Percentiles rank a stretch among this genome's conserved stretches.
Evolutionary conservation across 2,329 filamentous ascomycete species (phyloP).

Genomic region (Blumeriella jaapii): DNA sequence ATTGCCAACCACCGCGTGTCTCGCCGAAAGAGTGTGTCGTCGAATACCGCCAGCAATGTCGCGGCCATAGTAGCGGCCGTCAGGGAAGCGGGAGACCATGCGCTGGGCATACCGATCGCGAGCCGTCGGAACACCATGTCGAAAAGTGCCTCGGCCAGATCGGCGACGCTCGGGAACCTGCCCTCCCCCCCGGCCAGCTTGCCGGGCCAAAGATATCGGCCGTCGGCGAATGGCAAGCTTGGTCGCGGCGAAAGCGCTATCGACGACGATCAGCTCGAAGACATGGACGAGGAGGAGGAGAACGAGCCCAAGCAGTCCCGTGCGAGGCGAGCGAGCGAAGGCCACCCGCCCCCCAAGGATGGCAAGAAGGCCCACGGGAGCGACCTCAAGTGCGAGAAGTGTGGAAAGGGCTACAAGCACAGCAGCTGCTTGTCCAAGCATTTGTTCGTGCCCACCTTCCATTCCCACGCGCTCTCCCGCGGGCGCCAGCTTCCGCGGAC

Average conservation of each 20-base stretch:
- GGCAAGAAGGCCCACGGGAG: conserved; percentile 54
- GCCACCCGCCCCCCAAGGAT: conserved; percentile 71
- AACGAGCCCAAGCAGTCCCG: conserved; percentile 34
- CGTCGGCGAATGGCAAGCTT: conserved; percentile 37
- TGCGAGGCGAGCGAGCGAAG: conserved; percentile 65
- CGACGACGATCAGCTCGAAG: conserved; percentile 53
- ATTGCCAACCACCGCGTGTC: conserved; percentile 78
- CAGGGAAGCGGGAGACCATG: conserved; percentile 51
- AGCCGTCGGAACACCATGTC: conserved; percentile 58
- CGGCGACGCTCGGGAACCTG: conserved; percentile 43
- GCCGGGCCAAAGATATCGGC: conserved; percentile 40
- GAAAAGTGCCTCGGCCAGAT: conserved; percentile 45
- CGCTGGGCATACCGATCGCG: conserved; percentile 45
- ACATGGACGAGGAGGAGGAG: conserved; percentile 40
- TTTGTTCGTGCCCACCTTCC: conserved; percentile 77
- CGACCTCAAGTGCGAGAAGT: conserved; percentile 93
- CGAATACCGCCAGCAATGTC: conserved; percentile 59
- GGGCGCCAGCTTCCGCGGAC: conserved; percentile 31
- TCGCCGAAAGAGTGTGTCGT: conserved; percentile 85
- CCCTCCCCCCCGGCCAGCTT: conserved; percentile 59
- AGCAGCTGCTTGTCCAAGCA: conserved; percentile 99
- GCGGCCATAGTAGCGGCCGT: conserved; percentile 65
- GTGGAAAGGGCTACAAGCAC: conserved; percentile 99
- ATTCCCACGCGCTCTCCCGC: conserved; percentile 26
- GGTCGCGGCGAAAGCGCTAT: conserved; percentile 50